Conservation (phyloP, 257 asterid genomes). For the Thymus mandschuricus region DNA sequence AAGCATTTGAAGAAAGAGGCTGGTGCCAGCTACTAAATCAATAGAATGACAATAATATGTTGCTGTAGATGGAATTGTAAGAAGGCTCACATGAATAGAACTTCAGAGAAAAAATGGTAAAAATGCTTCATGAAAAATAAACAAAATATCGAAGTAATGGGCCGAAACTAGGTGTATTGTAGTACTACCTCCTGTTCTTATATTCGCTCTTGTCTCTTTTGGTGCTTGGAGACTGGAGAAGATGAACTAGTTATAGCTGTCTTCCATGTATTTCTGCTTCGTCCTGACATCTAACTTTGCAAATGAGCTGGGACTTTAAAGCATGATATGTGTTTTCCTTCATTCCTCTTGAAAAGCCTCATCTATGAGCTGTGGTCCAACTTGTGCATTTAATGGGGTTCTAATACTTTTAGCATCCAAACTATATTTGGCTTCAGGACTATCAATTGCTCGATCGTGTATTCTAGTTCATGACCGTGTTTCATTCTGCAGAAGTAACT, state of each 20-base stretch:
- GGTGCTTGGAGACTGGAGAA: background rate
- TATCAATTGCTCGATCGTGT: slow-evolving; percentile 12
- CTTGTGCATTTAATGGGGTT: background rate
- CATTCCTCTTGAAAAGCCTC: slow-evolving; percentile 9
- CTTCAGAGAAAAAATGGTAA: no score
- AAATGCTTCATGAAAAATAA: no score
- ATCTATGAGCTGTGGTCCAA: background rate
- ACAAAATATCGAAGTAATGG: background rate
- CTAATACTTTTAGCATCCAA: background rate
- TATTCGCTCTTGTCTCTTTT: background rate
- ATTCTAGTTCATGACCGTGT: slow-evolving; percentile 25
- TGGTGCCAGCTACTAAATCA: no score
- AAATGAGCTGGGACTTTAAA: slow-evolving; percentile 5
- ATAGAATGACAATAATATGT: no score
- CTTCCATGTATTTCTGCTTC: background rate
- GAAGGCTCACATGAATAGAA: no score
- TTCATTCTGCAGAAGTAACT: slow-evolving; percentile 35
- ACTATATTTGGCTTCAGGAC: background rate
- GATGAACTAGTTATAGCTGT: background rate
- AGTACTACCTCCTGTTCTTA: background rate
- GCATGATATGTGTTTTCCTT: background rate
- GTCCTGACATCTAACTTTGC: slow-evolving; percentile 7
- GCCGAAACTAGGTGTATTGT: background rate
- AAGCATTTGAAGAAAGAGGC: no score
- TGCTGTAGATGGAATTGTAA: no score